Base-by-base conservation (phyloP, 495 filamentous ascomycete species). In the Trichocladium antarcticum region DNA sequence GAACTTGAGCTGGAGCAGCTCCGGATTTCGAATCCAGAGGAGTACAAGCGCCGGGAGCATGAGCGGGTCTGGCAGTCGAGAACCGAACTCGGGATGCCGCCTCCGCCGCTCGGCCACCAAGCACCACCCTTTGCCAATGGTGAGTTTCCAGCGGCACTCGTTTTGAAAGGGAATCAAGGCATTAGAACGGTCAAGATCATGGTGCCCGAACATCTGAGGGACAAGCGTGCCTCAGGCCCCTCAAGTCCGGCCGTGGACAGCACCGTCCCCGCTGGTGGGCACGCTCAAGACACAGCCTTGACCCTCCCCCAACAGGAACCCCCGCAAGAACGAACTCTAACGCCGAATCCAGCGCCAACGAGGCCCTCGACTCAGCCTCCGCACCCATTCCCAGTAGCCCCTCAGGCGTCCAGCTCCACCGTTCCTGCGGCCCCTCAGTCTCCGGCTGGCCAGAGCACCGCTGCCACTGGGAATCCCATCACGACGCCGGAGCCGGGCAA, bases 1-100 rank as follows among this genome's bases (percentile, higher is more conserved):
- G 43, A 68, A 43, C 56, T 69, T 12, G 50, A 54, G 29, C 22
- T 62, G 12, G 51, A 62, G 29, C 45, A 42, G 35, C 56, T 61
- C 8, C 57, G 60, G 14, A 21, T 36, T 12, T 39, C 47, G n/a
- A 47, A 67, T 20, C 66, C 61, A 6, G 52, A 51, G 12, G 58
- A 59, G 50, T 59, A 57, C 35, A 46, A 38, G 27, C 54, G 50
- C 16, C 47, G 42, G 32, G 57, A 54, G 16, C 44, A 39, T 2
- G 45, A 59, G 37, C 40, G 45, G 37, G 3, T 6, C 1, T 11
- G 28, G 17, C 40, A 12, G n/a, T 28, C 16, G 1, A 51, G 38
- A 19, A 16, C 8, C 1, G 35, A 14, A 17, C 11, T 17, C 4
- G 16, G 19, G 24, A 43, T 45, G 28, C 28, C 42, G 34, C 29